Evolutionary conservation across 192 early-diverging fungal genomes (phyloP), one percentile per base, ranked within the genome.

Genomic region (Coemansia javaensis): DNA sequence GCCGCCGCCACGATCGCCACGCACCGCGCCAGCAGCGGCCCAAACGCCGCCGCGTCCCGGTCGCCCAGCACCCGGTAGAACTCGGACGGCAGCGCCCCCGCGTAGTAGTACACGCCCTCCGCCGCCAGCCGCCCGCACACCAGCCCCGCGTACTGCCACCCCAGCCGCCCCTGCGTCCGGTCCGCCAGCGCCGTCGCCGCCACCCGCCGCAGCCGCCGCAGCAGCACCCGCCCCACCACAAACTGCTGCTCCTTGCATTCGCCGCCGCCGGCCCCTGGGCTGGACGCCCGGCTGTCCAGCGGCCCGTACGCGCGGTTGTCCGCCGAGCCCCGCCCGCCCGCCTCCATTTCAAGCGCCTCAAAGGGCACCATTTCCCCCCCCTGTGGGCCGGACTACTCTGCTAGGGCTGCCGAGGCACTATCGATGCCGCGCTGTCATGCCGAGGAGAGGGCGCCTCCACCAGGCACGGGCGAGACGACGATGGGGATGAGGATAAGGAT

Each of bases 11-110:
- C 81, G 1, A 85, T 58, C 1, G 51, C 36, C 18, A 87, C 38
- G 22, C 82, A 80, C 16, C 63, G 61, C 4, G 76, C 10, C 12
- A 86, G 45, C 16, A 89, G 59, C n/a, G 53, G 54, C 44, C 43
- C 56, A 56, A 92, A 94, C 4, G 66, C 82, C 14, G 54, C 37
- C 4, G 47, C 22, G 44, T 92, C 82, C 55, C 81, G 80, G 48
- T 80, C 73, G 5, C 77, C 81, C 33, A 94, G 68, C 9, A 87
- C 81, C 7, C 66, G 58, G 70, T 88, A 94, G 63, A 87, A 92
- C 46, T 79, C 58, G 15, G 86, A 84, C 0, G 90, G 81, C 37
- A 84, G 60, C 8, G 71, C 69, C 15, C 91, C 91, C 6, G 84
- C 81, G 54, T 57, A 85, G 50, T 89, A 92, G 2, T 83, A 73